Conservation (phyloP, 176 grass and related monocot species). For the Lolium multiflorum region DNA sequence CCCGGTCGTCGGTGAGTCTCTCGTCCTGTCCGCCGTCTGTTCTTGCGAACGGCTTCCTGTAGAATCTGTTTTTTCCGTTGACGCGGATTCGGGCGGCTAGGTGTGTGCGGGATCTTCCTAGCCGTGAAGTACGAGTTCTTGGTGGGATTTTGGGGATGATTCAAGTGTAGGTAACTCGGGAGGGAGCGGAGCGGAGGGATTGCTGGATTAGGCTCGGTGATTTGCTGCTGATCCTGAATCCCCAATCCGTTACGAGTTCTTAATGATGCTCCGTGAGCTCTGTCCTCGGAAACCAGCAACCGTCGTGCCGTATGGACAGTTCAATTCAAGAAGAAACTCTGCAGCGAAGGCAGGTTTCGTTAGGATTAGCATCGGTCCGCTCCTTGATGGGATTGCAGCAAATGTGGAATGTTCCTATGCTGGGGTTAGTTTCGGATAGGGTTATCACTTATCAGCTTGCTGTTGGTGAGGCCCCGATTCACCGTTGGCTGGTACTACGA, state of each 20-base stretch:
- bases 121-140: neutral
- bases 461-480: neutral
- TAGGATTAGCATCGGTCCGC: neutral
- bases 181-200: neutral
- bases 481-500: conserved; percentile 17
- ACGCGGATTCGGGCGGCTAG: neutral
- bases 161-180: neutral
- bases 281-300: neutral
- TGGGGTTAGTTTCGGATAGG: neutral
- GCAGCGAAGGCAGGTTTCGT: neutral
- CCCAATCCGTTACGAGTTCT: neutral
- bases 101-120: neutral
- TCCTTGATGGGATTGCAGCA: neutral
- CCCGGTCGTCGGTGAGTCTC: conserved; percentile 52
- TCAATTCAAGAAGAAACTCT: conserved; percentile 5
- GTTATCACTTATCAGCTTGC: neutral
- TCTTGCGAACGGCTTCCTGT: neutral
- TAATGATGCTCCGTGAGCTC: neutral
- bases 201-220: conserved; percentile 1
- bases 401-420: neutral
- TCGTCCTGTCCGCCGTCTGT: neutral
- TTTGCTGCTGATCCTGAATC: conserved; percentile 7
- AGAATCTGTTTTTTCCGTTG: neutral
- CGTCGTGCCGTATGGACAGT: neutral
- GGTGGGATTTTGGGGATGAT: neutral